A percentile compares a stretch with the other conserved stretches of the same genome.
These are phyloP conservation scores for Mimosa bimucronata DNA, from an alignment of 306 rosid genomes.

Conservation along the genomic window DNA sequence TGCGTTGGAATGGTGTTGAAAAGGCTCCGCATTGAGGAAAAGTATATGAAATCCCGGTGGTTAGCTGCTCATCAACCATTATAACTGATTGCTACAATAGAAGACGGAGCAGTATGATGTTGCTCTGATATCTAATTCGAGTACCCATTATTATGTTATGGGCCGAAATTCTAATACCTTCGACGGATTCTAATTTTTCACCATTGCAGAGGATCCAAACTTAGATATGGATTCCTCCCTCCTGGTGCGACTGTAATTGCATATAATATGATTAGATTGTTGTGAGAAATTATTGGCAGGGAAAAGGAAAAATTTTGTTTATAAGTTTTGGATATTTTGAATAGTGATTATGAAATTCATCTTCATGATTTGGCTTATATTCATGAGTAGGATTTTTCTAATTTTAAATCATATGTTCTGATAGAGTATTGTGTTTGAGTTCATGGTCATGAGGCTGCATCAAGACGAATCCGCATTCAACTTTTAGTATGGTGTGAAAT, in stretches of 20 bases:
- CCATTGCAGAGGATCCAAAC: constrained; percentile 12
- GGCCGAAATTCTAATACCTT: not conserved
- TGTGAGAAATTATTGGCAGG: constrained; percentile 26
- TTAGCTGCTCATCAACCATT: constrained; percentile 29
- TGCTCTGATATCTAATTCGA: constrained; percentile 23
- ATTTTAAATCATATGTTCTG: not conserved
- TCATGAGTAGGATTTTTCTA: not conserved
- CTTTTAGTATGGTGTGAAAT: not conserved
- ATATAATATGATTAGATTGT: constrained; percentile 4
- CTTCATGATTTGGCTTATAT: constrained; percentile 1
- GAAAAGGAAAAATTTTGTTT: not conserved
- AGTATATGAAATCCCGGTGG: constrained; percentile 11
- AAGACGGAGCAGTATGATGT: constrained; percentile 16
- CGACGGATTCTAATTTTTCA: constrained; percentile 32
- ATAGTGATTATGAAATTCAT: constrained; percentile 14
- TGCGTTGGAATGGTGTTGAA: constrained; percentile 20
- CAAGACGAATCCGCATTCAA: not conserved
- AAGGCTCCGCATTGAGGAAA: constrained; percentile 35
- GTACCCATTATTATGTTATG: not conserved
- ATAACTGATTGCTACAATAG: constrained; percentile 35
- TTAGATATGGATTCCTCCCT: constrained; percentile 30
- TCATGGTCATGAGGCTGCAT: not conserved
- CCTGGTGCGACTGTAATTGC: constrained; percentile 33
- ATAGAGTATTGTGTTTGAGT: not conserved
- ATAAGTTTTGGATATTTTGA: constrained; percentile 14